phyloP scores from a whole-genome alignment of 2,329 filamentous ascomycete species.

The Pezicula radicicola region DNA sequence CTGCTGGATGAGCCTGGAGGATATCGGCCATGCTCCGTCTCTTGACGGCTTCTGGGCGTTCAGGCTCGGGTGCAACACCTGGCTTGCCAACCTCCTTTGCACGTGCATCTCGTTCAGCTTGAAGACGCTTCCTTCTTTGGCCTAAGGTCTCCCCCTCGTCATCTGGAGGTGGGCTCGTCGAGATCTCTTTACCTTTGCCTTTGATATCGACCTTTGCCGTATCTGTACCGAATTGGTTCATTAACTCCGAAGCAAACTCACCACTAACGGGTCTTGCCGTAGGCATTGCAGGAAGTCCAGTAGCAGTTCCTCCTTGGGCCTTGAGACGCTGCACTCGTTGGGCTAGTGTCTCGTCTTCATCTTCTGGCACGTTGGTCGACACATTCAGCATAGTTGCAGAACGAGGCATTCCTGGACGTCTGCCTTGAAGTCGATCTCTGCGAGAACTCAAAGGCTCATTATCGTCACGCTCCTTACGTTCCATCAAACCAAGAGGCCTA shows the following conservation, averaged over 20 bases:
- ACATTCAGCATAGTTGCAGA: slow-evolving; percentile 25
- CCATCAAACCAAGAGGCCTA: slow-evolving; percentile 71
- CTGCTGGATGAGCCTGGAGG: slow-evolving; percentile 50
- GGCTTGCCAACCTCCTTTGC: slow-evolving; percentile 46
- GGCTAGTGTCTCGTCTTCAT: slow-evolving; percentile 63
- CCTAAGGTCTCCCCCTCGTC: slow-evolving; percentile 76
- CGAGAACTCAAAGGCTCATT: slow-evolving; percentile 64
- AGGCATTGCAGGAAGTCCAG: slow-evolving; percentile 21
- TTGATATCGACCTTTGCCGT: slow-evolving; percentile 33
- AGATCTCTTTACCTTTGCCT: slow-evolving; percentile 27
- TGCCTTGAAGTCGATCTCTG: slow-evolving; percentile 25
- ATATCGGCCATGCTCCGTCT: slow-evolving; percentile 38
- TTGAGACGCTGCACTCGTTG: slow-evolving; percentile 64
- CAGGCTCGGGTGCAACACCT: slow-evolving; percentile 2
- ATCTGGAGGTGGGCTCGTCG: slow-evolving; percentile 31
- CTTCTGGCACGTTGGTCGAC: slow-evolving; percentile 17
- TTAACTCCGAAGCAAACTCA: slow-evolving; percentile 66
- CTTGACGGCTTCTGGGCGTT: slow-evolving; percentile 25
- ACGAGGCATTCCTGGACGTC: slow-evolving; percentile 14
- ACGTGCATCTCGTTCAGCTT: slow-evolving; percentile 65
- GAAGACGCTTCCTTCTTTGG: slow-evolving; percentile 70
- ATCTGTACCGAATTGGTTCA: slow-evolving; percentile 58
- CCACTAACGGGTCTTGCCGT: slow-evolving; percentile 52
- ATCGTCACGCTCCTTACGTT: slow-evolving; percentile 82
- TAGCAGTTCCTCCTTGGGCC: slow-evolving; percentile 39